phyloP scores from a whole-genome alignment of 768 basidiomycete species.

The Cytidiella melzeri region DNA sequence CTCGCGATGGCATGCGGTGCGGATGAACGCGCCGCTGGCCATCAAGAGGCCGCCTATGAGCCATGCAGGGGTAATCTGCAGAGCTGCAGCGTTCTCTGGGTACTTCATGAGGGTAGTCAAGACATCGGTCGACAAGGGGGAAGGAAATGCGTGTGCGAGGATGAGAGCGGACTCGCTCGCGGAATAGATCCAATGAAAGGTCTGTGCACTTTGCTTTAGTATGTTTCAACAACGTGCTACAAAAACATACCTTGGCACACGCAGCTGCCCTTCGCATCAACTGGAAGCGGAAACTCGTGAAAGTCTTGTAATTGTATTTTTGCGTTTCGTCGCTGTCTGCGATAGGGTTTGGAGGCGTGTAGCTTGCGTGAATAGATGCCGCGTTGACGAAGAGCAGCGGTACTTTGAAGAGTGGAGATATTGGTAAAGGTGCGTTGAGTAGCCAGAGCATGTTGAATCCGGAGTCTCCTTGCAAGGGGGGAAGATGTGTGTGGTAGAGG shows the following conservation, averaged over 20 bases:
- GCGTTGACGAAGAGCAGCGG: neutral
- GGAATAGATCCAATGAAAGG: neutral
- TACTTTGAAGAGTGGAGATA: neutral
- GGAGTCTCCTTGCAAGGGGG: too few relatives aligned
- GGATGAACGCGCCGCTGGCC: neutral
- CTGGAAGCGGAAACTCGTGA: neutral
- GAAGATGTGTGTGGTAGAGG: too few relatives aligned
- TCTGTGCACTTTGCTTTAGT: neutral
- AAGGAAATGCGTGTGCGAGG: neutral
- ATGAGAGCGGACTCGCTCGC: neutral
- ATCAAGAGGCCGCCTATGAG: neutral
- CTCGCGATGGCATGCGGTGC: constrained; percentile 1
- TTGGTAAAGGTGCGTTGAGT: too few relatives aligned
- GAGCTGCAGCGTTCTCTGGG: neutral
- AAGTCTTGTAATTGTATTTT: neutral
- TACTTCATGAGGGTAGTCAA: neutral
- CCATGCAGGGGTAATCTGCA: neutral
- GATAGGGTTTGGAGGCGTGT: neutral
- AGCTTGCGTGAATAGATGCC: neutral
- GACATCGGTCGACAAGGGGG: neutral
- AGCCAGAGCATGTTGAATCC: too few relatives aligned
- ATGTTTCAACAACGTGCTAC: neutral
- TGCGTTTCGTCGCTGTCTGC: neutral
- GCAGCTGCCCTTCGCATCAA: neutral
- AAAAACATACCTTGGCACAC: neutral